Conservation (phyloP, 2,329 filamentous ascomycete genomes). For the Cladophialophora exuberans region DNA sequence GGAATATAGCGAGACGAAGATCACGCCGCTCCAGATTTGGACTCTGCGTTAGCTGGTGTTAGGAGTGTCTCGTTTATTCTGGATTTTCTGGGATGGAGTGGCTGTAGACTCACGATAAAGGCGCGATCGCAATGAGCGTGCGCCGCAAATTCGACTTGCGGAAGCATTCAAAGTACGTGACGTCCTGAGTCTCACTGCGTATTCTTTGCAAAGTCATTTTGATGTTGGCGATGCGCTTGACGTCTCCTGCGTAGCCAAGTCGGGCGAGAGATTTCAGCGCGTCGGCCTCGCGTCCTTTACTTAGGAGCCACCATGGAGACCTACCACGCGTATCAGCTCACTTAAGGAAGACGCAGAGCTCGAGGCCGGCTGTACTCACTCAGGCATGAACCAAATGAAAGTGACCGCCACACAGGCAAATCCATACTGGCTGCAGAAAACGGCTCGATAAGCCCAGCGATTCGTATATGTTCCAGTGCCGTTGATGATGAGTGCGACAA, state of each 20-base stretch:
- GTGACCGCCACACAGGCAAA: conserved; percentile 42
- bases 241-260: conserved; percentile 21
- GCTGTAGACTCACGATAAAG: conserved; percentile 36
- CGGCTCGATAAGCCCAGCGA: conserved; percentile 48
- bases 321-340: neutral
- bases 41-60: neutral
- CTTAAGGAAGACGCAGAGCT: neutral
- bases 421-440: conserved; percentile 48
- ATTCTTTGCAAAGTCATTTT: conserved; percentile 34
- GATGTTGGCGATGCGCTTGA: conserved; percentile 38
- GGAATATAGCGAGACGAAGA: conserved; percentile 44
- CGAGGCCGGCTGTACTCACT: conserved; percentile 7
- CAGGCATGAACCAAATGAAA: conserved; percentile 31
- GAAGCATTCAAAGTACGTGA: conserved; percentile 48
- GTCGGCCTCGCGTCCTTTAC: conserved; percentile 38
- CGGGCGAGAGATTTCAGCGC: conserved; percentile 38
- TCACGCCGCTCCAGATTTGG: conserved; percentile 37
- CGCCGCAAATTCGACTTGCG: conserved; percentile 42
- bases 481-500: conserved; percentile 44
- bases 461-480: conserved; percentile 42
- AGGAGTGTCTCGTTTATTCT: neutral
- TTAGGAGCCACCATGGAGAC: conserved; percentile 46
- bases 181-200: conserved; percentile 40
- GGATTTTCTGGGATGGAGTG: conserved; percentile 42
- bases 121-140: conserved; percentile 41